A percentile compares a stretch with the other conserved stretches of the same genome.
These are phyloP conservation scores for Coccinonectria pachysandricola DNA, from an alignment of 2,329 filamentous ascomycete genomes.

Conservation along the genomic window DNA sequence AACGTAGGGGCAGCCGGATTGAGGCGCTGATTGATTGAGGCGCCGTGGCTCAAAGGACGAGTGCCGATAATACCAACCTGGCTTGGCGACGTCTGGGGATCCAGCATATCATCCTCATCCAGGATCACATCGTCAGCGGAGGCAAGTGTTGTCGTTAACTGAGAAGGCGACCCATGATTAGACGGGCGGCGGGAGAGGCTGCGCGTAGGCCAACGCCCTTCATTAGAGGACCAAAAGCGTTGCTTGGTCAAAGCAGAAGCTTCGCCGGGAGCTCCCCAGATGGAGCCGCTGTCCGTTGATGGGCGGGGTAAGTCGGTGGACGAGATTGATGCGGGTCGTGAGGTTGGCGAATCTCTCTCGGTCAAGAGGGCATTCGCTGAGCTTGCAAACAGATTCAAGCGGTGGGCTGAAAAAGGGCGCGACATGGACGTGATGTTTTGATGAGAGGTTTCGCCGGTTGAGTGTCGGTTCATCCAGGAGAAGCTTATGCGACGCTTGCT, in stretches of 20 bases:
- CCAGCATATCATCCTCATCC: constrained; percentile 43
- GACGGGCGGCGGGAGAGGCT: constrained; percentile 74
- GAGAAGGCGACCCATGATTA: constrained; percentile 63
- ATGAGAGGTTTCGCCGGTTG: constrained; percentile 30
- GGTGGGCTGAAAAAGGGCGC: constrained; percentile 30
- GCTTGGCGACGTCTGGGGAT: constrained; percentile 42
- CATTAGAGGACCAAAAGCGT: constrained; percentile 56
- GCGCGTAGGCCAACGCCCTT: constrained; percentile 43
- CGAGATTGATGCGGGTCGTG: constrained; percentile 58
- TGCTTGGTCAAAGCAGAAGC: constrained; percentile 38
- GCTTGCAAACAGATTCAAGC: constrained; percentile 39
- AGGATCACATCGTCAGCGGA: constrained; percentile 56
- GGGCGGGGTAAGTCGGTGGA: constrained; percentile 65
- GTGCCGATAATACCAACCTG: constrained; percentile 71
- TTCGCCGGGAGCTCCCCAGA: constrained; percentile 52
- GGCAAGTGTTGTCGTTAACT: constrained; percentile 48
- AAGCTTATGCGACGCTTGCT: constrained; percentile 50
- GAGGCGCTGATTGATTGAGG: constrained; percentile 48
- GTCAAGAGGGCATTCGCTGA: constrained; percentile 38
- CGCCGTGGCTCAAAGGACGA: constrained; percentile 42
- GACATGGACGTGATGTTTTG: constrained; percentile 21
- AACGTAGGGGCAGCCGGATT: constrained; percentile 89
- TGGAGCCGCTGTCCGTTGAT: constrained; percentile 67
- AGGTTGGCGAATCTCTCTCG: constrained; percentile 47
- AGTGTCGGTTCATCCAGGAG: constrained; percentile 50